These are phyloP conservation scores for Saccharomycopsis olivae DNA, from an alignment of 805 yeast species.

Conservation along the genomic window DNA sequence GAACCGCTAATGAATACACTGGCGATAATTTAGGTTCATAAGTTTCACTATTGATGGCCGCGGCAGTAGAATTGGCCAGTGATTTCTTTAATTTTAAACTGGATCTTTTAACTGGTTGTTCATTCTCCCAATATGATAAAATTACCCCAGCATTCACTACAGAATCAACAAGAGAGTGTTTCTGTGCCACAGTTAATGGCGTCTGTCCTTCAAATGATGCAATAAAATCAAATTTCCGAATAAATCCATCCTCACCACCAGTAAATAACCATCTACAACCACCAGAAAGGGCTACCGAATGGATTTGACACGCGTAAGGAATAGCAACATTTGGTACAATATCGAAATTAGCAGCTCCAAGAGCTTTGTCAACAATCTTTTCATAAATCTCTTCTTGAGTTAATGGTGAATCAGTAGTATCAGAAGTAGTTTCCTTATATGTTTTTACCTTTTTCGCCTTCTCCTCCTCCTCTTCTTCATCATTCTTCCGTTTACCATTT, in stretches of 20 bases:
- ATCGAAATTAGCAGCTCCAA: slow-evolving; percentile 47
- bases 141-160: slow-evolving; percentile 78
- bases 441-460: neutral
- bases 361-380: slow-evolving; percentile 34
- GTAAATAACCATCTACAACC: slow-evolving; percentile 83
- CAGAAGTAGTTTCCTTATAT: slow-evolving; percentile 18
- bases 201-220: slow-evolving; percentile 79
- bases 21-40: slow-evolving; percentile 62
- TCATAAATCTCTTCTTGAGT: slow-evolving; percentile 22
- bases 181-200: slow-evolving; percentile 83
- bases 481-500: slow-evolving; percentile 20
- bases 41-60: slow-evolving; percentile 23
- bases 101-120: slow-evolving; percentile 58
- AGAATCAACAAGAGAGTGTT: slow-evolving; percentile 79
- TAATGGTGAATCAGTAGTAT: slow-evolving; percentile 9
- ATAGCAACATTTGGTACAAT: slow-evolving; percentile 81
- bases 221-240: slow-evolving; percentile 79
- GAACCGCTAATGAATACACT: slow-evolving; percentile 79
- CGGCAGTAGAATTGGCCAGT: neutral
- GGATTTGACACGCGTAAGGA: slow-evolving; percentile 70
- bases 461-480: slow-evolving; percentile 21
- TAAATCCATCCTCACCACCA: slow-evolving; percentile 94
- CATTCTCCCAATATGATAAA: slow-evolving; percentile 90
- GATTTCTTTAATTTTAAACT: slow-evolving; percentile 25
- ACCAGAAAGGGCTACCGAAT: slow-evolving; percentile 63